Evolutionary conservation across 768 basidiomycete species (phyloP).

Genomic region (Suillus tomentosus): DNA sequence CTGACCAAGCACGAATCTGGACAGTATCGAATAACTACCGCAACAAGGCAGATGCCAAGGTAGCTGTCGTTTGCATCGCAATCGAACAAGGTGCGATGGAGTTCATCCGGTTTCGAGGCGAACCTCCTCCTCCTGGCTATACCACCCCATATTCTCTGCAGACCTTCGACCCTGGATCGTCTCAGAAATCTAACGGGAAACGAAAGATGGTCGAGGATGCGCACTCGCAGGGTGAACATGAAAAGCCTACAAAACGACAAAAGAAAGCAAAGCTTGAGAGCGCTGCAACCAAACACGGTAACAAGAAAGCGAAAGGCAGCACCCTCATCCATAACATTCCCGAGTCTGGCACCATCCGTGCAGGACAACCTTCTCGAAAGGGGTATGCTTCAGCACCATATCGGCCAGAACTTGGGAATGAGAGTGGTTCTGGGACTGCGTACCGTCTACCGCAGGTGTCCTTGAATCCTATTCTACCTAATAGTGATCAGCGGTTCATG

Average conservation of each 20-base stretch:
- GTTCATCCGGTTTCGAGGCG: constrained; percentile 56
- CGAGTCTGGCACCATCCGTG: constrained; percentile 20
- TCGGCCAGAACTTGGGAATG: constrained; percentile 21
- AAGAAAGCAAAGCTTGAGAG: constrained; percentile 26
- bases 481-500: background rate
- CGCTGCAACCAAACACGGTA: constrained; percentile 4
- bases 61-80: constrained; percentile 54
- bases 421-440: constrained; percentile 17
- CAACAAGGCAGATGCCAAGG: constrained; percentile 61
- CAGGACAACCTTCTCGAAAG: background rate
- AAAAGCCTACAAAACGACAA: constrained; percentile 27
- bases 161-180: constrained; percentile 25
- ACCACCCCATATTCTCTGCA: constrained; percentile 36
- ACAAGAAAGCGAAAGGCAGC: constrained; percentile 10
- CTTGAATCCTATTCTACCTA: background rate
- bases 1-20: constrained; percentile 46
- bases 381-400: constrained; percentile 20
- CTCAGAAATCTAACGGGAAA: constrained; percentile 26
- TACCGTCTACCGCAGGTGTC: background rate
- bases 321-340: constrained; percentile 23
- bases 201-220: constrained; percentile 34
- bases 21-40: constrained; percentile 51
- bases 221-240: background rate
- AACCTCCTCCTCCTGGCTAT: constrained; percentile 43
- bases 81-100: constrained; percentile 59